phyloP scores from a whole-genome alignment of 768 basidiomycete genomes.

The Agaricus subrufescens region DNA sequence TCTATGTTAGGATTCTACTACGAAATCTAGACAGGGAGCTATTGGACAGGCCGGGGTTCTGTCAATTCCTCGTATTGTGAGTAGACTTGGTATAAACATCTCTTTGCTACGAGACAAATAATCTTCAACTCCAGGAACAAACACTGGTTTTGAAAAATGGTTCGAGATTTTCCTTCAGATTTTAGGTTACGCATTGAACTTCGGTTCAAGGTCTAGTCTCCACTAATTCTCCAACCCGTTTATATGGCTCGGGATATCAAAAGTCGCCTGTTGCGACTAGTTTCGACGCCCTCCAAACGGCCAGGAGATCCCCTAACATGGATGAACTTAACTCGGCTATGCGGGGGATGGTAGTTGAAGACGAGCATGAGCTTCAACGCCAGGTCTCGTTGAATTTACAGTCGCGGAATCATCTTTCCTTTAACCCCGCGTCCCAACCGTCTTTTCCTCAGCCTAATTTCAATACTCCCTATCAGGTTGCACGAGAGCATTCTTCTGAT shows the following conservation, averaged over 20 bases:
- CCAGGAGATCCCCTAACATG: constrained; percentile 27
- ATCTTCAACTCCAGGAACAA: neutral
- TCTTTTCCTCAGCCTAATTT: constrained; percentile 5
- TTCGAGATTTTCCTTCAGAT: neutral
- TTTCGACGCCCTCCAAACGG: constrained; percentile 13
- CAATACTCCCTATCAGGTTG: neutral
- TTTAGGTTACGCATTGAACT: neutral
- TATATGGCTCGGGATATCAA: constrained; percentile 9
- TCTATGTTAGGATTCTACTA: neutral
- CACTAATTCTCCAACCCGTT: constrained; percentile 36
- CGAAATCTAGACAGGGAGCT: constrained; percentile 2
- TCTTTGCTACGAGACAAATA: no score
- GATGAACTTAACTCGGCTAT: constrained; percentile 53
- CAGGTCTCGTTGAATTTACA: constrained; percentile 9
- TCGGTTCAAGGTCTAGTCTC: constrained; percentile 6
- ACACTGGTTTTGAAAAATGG: constrained; percentile 6
- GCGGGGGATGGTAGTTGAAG: constrained; percentile 41
- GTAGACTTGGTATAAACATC: neutral
- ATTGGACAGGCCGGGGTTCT: constrained; percentile 6
- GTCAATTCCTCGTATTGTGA: constrained; percentile 8
- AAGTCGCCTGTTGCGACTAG: constrained; percentile 6
- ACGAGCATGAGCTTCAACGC: constrained; percentile 20
- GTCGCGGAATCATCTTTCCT: constrained; percentile 16
- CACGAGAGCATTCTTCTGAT: neutral
- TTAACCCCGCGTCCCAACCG: neutral